These are phyloP conservation scores for Capsella rubella DNA, from an alignment of 441 rosid genomes.

Conservation along the genomic window DNA sequence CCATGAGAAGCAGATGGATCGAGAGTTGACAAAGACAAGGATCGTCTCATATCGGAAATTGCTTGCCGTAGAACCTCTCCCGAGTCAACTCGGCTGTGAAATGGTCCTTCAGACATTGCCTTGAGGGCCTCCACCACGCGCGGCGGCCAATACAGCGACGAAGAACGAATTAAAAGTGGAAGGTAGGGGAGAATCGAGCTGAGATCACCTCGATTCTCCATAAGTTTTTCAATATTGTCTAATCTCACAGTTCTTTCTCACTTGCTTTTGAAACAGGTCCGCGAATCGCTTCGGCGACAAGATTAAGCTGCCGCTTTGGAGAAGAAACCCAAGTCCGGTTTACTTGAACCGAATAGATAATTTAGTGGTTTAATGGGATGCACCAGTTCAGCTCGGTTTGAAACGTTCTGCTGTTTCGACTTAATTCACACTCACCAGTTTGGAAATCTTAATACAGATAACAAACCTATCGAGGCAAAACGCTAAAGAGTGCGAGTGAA, in stretches of 20 bases:
- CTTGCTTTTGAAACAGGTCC: background rate
- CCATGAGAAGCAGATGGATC: constrained; percentile 61
- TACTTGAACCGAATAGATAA: background rate
- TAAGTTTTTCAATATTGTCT: constrained; percentile 16
- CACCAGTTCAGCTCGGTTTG: constrained; percentile 10
- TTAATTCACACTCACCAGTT: background rate
- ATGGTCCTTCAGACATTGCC: constrained; percentile 64
- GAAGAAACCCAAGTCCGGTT: background rate
- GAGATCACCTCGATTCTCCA: constrained; percentile 65
- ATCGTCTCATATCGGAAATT: constrained; percentile 61
- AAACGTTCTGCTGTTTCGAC: background rate
- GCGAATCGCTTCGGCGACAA: constrained; percentile 23
- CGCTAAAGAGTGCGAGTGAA: constrained; percentile 13
- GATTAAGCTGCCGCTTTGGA: constrained; percentile 11
- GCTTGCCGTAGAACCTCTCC: constrained; percentile 66
- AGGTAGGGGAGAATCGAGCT: constrained; percentile 57
- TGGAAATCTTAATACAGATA: background rate
- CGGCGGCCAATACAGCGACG: constrained; percentile 68
- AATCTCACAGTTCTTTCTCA: background rate
- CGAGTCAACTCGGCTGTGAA: constrained; percentile 60
- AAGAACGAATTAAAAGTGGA: constrained; percentile 61
- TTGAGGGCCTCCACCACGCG: constrained; percentile 63
- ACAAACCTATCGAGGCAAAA: constrained; percentile 12
- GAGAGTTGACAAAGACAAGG: constrained; percentile 56
- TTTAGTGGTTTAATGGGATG: background rate